phyloP scores from a whole-genome alignment of 1,284 basidiomycete genomes.

The Ganoderma meredithae region DNA sequence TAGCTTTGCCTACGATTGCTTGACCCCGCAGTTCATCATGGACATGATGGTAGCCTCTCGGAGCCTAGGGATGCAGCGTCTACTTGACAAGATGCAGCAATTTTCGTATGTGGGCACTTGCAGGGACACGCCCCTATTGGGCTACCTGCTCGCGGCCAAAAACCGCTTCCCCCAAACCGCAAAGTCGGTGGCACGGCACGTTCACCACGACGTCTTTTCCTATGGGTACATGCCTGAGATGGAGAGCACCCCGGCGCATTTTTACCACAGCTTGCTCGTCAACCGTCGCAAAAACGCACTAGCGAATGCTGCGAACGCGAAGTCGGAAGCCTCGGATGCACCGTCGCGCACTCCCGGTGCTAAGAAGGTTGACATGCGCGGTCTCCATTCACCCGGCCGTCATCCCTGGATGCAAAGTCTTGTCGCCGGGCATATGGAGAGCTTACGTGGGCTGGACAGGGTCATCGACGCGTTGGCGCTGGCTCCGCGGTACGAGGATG shows the following conservation, averaged over 20 bases:
- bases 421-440: neutral
- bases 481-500: neutral
- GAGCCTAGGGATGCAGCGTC: neutral
- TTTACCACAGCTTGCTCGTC: conserved; percentile 7
- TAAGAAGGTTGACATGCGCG: neutral
- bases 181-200: neutral
- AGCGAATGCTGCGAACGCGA: neutral
- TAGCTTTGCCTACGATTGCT: neutral
- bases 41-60: neutral
- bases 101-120: neutral
- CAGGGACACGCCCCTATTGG: neutral
- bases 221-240: conserved; percentile 7
- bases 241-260: neutral
- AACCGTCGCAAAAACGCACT: conserved; percentile 2
- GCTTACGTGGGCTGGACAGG: neutral
- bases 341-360: neutral
- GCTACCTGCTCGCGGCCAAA: conserved; percentile 3
- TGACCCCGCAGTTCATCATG: neutral
- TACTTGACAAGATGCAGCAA: neutral
- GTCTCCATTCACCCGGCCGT: neutral
- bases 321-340: neutral
- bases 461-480: neutral
- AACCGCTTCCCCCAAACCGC: neutral
- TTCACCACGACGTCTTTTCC: conserved; percentile 1
- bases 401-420: neutral